Conservation (phyloP, 2,329 filamentous ascomycete species). For the Paramyrothecium roridum region DNA sequence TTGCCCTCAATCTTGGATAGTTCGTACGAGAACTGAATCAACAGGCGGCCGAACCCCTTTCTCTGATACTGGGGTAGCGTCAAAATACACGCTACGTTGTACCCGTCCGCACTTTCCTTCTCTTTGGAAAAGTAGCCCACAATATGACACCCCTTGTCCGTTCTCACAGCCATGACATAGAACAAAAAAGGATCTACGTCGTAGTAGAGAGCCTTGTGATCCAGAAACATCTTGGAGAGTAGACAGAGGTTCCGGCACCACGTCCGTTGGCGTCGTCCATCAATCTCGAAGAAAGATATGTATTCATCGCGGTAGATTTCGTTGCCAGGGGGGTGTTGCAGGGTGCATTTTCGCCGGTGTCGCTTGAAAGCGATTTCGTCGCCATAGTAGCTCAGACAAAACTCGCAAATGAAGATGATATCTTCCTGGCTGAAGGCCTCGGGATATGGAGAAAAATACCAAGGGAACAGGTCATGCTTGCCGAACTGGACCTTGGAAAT, state of each 20-base stretch:
- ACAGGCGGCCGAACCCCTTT: slow-evolving; percentile 85
- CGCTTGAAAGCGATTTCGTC: slow-evolving; percentile 78
- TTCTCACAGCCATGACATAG: slow-evolving; percentile 92
- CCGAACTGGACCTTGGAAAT: slow-evolving; percentile 94
- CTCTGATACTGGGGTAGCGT: slow-evolving; percentile 95
- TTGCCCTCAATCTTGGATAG: slow-evolving; percentile 93
- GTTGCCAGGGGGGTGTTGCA: slow-evolving; percentile 92
- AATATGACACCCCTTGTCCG: slow-evolving; percentile 87
- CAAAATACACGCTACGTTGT: slow-evolving; percentile 97
- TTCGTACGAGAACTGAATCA: slow-evolving; percentile 98
- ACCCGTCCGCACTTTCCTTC: slow-evolving; percentile 93
- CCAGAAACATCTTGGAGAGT: slow-evolving; percentile 92
- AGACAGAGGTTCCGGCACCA: slow-evolving; percentile 97
- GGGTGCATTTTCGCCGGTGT: slow-evolving; percentile 84
- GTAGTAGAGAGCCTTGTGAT: slow-evolving; percentile 98
- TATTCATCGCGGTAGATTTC: slow-evolving; percentile 96
- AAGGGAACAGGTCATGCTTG: slow-evolving; percentile 85
- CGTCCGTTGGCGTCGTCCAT: slow-evolving; percentile 87
- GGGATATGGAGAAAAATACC: slow-evolving; percentile 98
- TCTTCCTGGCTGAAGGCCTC: slow-evolving; percentile 85
- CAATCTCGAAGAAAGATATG: slow-evolving; percentile 95
- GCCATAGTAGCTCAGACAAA: slow-evolving; percentile 89
- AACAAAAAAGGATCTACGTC: slow-evolving; percentile 99
- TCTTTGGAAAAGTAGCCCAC: slow-evolving; percentile 99
- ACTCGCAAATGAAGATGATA: slow-evolving; percentile 94